A percentile compares a stretch with the other conserved stretches of the same genome.
These are phyloP conservation scores for Talaromyces proteolyticus DNA, from an alignment of 495 filamentous ascomycete species.

Conservation along the genomic window DNA sequence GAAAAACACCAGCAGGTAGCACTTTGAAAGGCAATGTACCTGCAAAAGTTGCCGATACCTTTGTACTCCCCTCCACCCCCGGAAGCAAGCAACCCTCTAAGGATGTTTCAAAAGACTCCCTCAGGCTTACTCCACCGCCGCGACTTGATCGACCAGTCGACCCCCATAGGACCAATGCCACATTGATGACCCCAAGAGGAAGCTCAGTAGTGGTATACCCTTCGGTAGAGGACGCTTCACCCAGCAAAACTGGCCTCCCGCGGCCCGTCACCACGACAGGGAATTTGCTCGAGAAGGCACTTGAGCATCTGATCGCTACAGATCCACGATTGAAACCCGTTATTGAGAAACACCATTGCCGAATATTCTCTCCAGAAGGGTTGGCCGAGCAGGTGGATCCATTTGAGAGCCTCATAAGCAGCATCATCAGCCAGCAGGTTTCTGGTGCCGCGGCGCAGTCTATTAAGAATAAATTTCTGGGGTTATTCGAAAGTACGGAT, in stretches of 20 bases:
- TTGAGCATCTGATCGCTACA: conserved; percentile 67
- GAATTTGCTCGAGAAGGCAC: conserved; percentile 70
- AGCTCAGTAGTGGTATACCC: conserved; percentile 59
- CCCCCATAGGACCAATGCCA: conserved; percentile 65
- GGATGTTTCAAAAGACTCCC: conserved; percentile 8
- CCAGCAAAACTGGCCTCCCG: conserved; percentile 48
- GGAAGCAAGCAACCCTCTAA: not conserved
- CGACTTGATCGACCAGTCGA: conserved; percentile 52
- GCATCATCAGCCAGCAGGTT: conserved; percentile 95
- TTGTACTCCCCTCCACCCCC: not conserved
- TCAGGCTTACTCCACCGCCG: conserved; percentile 29
- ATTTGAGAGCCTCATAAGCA: conserved; percentile 72
- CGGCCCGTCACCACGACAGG: conserved; percentile 57
- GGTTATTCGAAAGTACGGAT: conserved; percentile 55
- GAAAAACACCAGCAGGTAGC: not conserved
- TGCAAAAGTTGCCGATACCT: not conserved
- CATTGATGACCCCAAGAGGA: conserved; percentile 73
- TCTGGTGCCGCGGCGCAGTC: conserved; percentile 84
- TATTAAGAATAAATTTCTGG: conserved; percentile 80
- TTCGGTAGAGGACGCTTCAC: conserved; percentile 43
- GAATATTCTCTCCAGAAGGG: conserved; percentile 74
- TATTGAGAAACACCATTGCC: conserved; percentile 70
- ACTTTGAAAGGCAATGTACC: not conserved
- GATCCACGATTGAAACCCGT: conserved; percentile 70
- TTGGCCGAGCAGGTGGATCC: conserved; percentile 81